Percentiles rank a stretch among this genome's conserved stretches.
phyloP scores from a whole-genome alignment of 371 early-diverging fungal species.

The Polyrhizophydium stewartii region DNA sequence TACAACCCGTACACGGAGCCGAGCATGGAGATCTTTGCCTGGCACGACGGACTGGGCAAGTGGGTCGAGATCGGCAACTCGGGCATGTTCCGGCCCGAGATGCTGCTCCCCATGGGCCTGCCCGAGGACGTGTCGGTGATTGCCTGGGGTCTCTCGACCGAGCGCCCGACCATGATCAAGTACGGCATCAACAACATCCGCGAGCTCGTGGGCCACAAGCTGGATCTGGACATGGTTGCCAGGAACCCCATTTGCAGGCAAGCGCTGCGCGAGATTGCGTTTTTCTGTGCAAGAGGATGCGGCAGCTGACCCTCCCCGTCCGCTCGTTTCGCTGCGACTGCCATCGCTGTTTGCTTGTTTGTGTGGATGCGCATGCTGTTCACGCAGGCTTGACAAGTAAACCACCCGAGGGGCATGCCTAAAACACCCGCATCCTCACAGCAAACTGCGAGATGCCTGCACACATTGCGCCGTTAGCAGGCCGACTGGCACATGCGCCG shows the following conservation, averaged over 20 bases:
- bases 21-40: conserved; percentile 99
- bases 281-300: neutral
- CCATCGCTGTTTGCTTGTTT: neutral
- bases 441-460: too few relatives aligned
- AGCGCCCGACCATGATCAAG: conserved; percentile 99
- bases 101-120: conserved; percentile 96
- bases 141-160: conserved; percentile 99
- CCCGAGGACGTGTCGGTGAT: conserved; percentile 96
- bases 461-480: too few relatives aligned
- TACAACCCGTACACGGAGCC: conserved; percentile 99
- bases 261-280: too few relatives aligned
- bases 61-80: conserved; percentile 99
- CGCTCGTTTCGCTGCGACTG: neutral
- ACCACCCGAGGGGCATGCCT: too few relatives aligned
- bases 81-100: conserved; percentile 99
- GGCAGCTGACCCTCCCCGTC: neutral
- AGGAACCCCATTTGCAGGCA: conserved; percentile 72
- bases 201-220: conserved; percentile 98
- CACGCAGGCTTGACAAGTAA: too few relatives aligned
- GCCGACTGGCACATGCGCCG: too few relatives aligned
- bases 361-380: too few relatives aligned
- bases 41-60: conserved; percentile 87
- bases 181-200: conserved; percentile 97
- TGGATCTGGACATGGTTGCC: conserved; percentile 92
- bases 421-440: too few relatives aligned